phyloP scores from a whole-genome alignment of 2,329 filamentous ascomycete genomes.

The Arthrinium puccinioides region DNA sequence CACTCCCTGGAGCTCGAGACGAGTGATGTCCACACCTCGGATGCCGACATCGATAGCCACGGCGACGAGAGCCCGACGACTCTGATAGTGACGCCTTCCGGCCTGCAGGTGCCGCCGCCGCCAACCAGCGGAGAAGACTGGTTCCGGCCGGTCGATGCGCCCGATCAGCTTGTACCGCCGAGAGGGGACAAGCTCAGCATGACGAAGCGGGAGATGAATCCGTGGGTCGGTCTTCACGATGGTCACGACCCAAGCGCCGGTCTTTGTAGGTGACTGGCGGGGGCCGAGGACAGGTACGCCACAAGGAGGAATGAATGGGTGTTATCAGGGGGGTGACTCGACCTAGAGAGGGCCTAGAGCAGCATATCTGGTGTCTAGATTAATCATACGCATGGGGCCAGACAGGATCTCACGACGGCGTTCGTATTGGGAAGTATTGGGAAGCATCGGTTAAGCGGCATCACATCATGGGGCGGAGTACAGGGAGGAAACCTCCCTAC shows the following conservation, averaged over 20 bases:
- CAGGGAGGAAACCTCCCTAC: too few relatives aligned
- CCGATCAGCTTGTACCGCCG: background rate
- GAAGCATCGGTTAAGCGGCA: too few relatives aligned
- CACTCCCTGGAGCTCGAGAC: slow-evolving; percentile 14
- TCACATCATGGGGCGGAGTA: too few relatives aligned
- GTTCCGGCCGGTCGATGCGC: background rate
- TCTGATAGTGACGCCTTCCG: background rate
- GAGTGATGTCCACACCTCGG: slow-evolving; percentile 18
- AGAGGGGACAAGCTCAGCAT: slow-evolving; percentile 4
- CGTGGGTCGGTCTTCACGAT: background rate
- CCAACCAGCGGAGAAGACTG: background rate
- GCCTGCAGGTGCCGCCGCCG: background rate
- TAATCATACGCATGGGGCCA: too few relatives aligned
- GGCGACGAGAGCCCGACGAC: slow-evolving; percentile 13
- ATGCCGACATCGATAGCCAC: slow-evolving; percentile 22
- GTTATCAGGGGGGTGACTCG: too few relatives aligned
- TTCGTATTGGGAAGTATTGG: too few relatives aligned
- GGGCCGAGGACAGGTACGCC: background rate
- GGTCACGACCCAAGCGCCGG: slow-evolving; percentile 36
- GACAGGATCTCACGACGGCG: too few relatives aligned
- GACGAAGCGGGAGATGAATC: slow-evolving; percentile 1
- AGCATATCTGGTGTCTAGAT: too few relatives aligned
- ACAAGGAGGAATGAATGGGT: too few relatives aligned
- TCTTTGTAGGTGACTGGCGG: slow-evolving; percentile 2
- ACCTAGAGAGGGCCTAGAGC: too few relatives aligned